phyloP scores from a whole-genome alignment of 805 yeast species.

The Hanseniaspora jakobsenii region DNA sequence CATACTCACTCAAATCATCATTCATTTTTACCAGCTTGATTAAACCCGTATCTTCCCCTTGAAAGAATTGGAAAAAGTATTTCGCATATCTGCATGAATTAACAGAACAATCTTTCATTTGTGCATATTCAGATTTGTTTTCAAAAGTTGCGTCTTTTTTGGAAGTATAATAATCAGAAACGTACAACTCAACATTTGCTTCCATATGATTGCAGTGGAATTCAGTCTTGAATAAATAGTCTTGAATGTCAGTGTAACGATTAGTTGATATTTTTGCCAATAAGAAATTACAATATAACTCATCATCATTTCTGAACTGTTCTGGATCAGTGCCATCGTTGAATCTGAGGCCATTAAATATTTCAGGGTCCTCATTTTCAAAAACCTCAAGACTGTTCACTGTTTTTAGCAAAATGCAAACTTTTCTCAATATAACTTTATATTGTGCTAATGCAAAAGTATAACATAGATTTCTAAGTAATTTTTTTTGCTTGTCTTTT shows the following conservation, averaged over 20 bases:
- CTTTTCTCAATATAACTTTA: conserved; percentile 25
- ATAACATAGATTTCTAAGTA: conserved; percentile 14
- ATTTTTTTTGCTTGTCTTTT: background rate
- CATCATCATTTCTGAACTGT: conserved; percentile 1
- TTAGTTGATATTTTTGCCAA: conserved; percentile 5
- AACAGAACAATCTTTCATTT: background rate
- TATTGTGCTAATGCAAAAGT: conserved; percentile 21
- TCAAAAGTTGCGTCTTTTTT: background rate
- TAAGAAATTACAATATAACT: conserved; percentile 8
- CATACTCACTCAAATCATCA: conserved; percentile 31
- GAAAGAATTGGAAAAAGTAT: conserved; percentile 9
- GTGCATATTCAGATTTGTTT: background rate
- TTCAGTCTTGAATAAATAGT: conserved; percentile 1
- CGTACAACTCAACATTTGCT: background rate
- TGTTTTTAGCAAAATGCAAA: conserved; percentile 26
- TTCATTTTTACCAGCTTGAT: conserved; percentile 45
- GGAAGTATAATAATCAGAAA: too few relatives aligned
- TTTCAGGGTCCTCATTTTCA: conserved; percentile 21
- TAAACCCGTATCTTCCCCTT: conserved; percentile 41
- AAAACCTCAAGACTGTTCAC: conserved; percentile 25
- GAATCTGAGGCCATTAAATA: conserved; percentile 17
- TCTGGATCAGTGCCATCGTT: conserved; percentile 18
- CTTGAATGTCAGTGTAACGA: background rate
- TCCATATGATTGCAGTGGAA: conserved; percentile 6
- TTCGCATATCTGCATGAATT: conserved; percentile 7